phyloP scores from a whole-genome alignment of 1,284 basidiomycete genomes.

The Sanghuangporus sanghuang region DNA sequence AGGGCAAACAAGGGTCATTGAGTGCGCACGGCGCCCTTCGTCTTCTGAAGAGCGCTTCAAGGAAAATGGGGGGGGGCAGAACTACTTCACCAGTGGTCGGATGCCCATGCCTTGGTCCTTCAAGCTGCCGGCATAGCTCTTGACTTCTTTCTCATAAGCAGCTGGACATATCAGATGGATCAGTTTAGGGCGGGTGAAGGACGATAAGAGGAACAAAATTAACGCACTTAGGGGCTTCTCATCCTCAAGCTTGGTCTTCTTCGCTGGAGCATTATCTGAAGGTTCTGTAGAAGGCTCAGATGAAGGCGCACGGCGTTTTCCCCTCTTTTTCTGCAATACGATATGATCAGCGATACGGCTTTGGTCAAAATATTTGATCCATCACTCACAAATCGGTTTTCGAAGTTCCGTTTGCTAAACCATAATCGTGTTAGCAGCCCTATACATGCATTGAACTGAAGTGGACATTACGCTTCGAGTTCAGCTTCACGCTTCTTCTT shows the following conservation, averaged over 20 bases:
- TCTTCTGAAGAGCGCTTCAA: conserved; percentile 3
- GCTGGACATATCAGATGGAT: conserved; percentile 19
- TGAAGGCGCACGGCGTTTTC: conserved; percentile 45
- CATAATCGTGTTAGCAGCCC: conserved; percentile 3
- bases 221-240: conserved; percentile 29
- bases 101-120: conserved; percentile 37
- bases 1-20: not conserved
- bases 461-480: conserved; percentile 36
- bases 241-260: conserved; percentile 34
- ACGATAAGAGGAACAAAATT: not conserved
- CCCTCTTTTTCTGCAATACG: conserved; percentile 47
- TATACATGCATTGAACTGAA: not conserved
- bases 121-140: conserved; percentile 32
- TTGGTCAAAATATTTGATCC: not conserved
- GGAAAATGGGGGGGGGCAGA: not conserved
- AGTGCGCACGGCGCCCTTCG: conserved; percentile 2
- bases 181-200: not conserved
- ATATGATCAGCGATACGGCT: not conserved
- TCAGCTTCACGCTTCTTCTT: conserved; percentile 48
- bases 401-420: conserved; percentile 53
- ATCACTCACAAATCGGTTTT: conserved; percentile 54
- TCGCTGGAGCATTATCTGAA: conserved; percentile 29
- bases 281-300: conserved; percentile 32
- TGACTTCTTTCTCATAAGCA: conserved; percentile 34
- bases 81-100: conserved; percentile 35